Evolutionary conservation across 2,329 filamentous ascomycete species (phyloP), one percentile per base, ranked within the genome.

Genomic region (Aureobasidium sp.): DNA sequence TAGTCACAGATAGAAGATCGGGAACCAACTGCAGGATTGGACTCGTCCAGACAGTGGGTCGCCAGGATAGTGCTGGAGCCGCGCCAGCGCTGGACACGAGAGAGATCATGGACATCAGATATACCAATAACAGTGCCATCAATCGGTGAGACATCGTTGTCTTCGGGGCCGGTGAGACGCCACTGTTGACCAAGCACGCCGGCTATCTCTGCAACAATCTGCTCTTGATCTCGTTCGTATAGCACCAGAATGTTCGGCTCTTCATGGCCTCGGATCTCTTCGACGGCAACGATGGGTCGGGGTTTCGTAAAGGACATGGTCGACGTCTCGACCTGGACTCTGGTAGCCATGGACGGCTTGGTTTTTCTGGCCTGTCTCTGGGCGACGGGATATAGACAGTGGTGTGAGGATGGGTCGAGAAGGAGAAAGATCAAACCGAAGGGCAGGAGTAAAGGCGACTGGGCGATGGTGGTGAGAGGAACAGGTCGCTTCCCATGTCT

Each of bases 101-200:
- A 72, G 63, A 81, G 82, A 14, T 88, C 82, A 60, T 82, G 77
- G 17, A 77, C 76, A 6, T 82, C 82, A 47, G 78, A 73, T 56
- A 92, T 78, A 2, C 89, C 90, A 50, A 90, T 78, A 9, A 93
- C 86, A n/a, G 83, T 79, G 64, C 85, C 83, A 68, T 81, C 76
- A 68, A 88, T 81, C 57, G 82, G 76, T 56, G 74, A 68, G 66
- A 77, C 78, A 67, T 85, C 77, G 49, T 82, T 75, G 64, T 78
- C 75, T 72, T 88, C 80, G 61, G 80, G 76, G 35, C 77, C 73
- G 59, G 83, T 82, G 47, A 87, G 77, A 63, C 81, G 82, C 75
- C 83, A 87, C 22, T 86, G 82, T 71, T 91, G 90, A 15, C 90
- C 90, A 45, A 94, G 76, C 8, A 93, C 86, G 68, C 93, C 88